Percentiles rank a stretch among this genome's conserved stretches.
phyloP scores from a whole-genome alignment of 176 grass and related monocot genomes.

The Phoenix dactylifera region DNA sequence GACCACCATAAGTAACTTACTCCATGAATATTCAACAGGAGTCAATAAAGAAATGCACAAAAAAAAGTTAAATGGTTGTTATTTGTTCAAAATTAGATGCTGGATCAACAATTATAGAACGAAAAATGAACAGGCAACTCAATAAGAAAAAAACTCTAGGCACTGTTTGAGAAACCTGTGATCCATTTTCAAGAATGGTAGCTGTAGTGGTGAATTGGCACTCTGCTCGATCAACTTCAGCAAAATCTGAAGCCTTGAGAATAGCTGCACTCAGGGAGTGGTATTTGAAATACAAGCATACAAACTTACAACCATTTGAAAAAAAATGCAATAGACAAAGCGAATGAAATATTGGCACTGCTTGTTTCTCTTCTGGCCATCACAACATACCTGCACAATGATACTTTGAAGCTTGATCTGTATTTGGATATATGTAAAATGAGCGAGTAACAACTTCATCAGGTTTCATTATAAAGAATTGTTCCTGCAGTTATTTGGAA shows the following conservation, averaged over 20 bases:
- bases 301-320: neutral
- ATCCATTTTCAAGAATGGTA: slow-evolving; percentile 77
- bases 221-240: slow-evolving; percentile 54
- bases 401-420: slow-evolving; percentile 62
- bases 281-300: too few relatives aligned
- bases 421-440: slow-evolving; percentile 48
- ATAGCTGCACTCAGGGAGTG: slow-evolving; percentile 49
- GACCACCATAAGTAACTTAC: too few relatives aligned
- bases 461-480: slow-evolving; percentile 80
- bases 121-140: too few relatives aligned
- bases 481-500: slow-evolving; percentile 44
- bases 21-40: too few relatives aligned
- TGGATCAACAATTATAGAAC: neutral
- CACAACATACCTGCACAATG: slow-evolving; percentile 46
- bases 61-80: too few relatives aligned
- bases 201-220: slow-evolving; percentile 57
- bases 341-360: neutral
- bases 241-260: slow-evolving; percentile 72
- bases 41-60: too few relatives aligned
- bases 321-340: slow-evolving; percentile 7
- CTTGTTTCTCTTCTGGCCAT: slow-evolving; percentile 1
- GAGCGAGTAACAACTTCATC: slow-evolving; percentile 28
- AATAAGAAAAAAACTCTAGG: too few relatives aligned
- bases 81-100: neutral
- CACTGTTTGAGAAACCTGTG: slow-evolving; percentile 46